Percentiles rank a stretch among this genome's conserved stretches.
Conservation (phyloP, 164 flowering plant genomes). For the Chimonanthus salicifolius region DNA sequence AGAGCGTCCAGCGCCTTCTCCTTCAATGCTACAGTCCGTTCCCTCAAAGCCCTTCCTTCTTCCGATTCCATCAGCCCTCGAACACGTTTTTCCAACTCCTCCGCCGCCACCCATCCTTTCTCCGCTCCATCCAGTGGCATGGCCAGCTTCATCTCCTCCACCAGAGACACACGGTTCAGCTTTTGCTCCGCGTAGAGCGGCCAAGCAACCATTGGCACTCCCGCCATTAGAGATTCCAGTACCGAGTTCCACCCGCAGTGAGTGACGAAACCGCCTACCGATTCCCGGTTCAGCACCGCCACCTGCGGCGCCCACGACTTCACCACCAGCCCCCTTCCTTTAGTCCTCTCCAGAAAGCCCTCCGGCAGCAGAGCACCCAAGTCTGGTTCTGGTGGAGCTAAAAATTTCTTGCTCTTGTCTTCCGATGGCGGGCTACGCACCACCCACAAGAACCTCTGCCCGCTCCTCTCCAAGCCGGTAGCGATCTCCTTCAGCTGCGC, state of each 20-base stretch:
- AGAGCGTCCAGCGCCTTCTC: slow-evolving; percentile 5
- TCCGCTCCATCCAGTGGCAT: slow-evolving; percentile 18
- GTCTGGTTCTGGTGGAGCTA: slow-evolving; percentile 19
- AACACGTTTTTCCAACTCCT: slow-evolving; percentile 23
- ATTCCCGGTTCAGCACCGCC: slow-evolving; percentile 23
- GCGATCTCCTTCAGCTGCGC: slow-evolving; percentile 11
- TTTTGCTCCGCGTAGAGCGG: slow-evolving; percentile 21
- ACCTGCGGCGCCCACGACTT: slow-evolving; percentile 42
- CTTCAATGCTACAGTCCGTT: slow-evolving; percentile 1
- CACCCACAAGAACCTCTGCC: too few relatives aligned
- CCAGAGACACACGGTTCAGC: slow-evolving; percentile 23
- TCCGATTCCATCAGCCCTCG: slow-evolving; percentile 12
- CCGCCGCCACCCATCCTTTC: slow-evolving; percentile 23
- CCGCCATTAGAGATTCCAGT: slow-evolving; percentile 32
- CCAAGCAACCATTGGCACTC: slow-evolving; percentile 33
- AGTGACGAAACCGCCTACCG: slow-evolving; percentile 23
- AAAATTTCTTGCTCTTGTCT: slow-evolving; percentile 5
- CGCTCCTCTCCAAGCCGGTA: too few relatives aligned
- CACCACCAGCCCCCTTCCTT: slow-evolving; percentile 30
- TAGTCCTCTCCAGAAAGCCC: slow-evolving; percentile 32
- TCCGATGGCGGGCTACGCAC: slow-evolving; percentile 11
- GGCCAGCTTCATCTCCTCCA: slow-evolving; percentile 33
- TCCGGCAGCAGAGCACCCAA: slow-evolving; percentile 23
- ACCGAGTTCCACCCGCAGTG: slow-evolving; percentile 51
- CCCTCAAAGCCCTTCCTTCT: neutral